Base-by-base conservation (phyloP, 139 green algal genomes). In the Asterochloris sp. region DNA sequence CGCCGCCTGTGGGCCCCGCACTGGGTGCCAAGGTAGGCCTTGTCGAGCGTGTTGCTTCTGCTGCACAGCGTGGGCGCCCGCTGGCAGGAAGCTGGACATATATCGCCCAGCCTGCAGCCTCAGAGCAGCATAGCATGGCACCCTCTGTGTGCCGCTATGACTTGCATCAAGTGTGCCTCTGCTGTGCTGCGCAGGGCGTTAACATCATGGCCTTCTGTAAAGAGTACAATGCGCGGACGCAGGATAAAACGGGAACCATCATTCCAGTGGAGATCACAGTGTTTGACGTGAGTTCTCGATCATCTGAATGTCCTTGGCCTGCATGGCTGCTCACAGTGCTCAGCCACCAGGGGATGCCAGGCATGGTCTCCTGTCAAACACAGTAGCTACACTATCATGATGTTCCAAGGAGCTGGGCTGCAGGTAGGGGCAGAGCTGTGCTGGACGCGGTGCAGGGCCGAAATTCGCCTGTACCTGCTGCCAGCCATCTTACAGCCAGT, bases 141-240 rank as follows among this genome's bases (percentile, higher is more conserved):
- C 6, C 38, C 38, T 2, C 6, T 54, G 2, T 54, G 38, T 54
- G 38, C 38, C 38, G 38, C 38, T 6, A 2, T 54, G 38, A 54
- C 38, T 54, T 54, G 38, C 38, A 54, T 54, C 38, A 54, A 54
- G 38, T 54, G 38, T 71, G 0, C 38, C n/a, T 24, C 11, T 69
- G 76, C 1, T 15, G 4, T 71, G 4, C 11, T 79, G 47, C 76
- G 77, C 89, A 98, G 96, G 97, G 97, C 87, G 96, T 99, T 15
- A 99, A 99, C 91, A 99, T 99, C 88, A 99, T 99, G 97, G 88
- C 89, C 17, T 99, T 99, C 91, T 99, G 97, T 94, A 99, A 99
- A 91, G 93, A 99, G 86, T 99, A 99, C 95, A 99, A 99, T 84
- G 97, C 97, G 21, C 88, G 89, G 29, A 99, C 97, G 27, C 83